A percentile compares a stretch with the other conserved stretches of the same genome.
phyloP scores from a whole-genome alignment of 2,329 filamentous ascomycete species.

The Colletotrichum eremochloae region DNA sequence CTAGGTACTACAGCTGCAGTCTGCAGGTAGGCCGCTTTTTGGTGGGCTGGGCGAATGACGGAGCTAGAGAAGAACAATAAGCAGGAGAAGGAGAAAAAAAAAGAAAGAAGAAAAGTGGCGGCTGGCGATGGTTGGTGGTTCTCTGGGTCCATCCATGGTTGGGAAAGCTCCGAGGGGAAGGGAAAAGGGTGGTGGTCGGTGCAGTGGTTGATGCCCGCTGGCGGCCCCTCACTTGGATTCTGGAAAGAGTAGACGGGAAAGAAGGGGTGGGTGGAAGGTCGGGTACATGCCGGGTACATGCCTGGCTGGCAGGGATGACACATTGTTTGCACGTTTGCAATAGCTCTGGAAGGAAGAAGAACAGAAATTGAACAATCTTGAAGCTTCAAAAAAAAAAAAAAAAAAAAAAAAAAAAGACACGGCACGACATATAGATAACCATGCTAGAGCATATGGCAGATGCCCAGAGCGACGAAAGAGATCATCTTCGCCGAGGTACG shows the following conservation, averaged over 20 bases:
- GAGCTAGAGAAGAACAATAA: neutral
- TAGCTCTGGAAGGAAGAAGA: conserved; percentile 17
- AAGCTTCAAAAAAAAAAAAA: neutral
- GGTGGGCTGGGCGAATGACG: conserved; percentile 9
- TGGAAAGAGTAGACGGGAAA: conserved; percentile 18
- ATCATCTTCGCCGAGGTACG: neutral
- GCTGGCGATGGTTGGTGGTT: conserved; percentile 20
- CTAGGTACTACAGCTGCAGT: conserved; percentile 14
- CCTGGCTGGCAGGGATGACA: conserved; percentile 24
- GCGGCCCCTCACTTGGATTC: conserved; percentile 22
- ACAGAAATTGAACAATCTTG: conserved; percentile 1
- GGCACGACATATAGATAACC: too few relatives aligned
- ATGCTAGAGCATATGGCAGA: neutral
- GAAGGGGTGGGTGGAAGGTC: conserved; percentile 19
- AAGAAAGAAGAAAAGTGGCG: conserved; percentile 1
- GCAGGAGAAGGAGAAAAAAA: neutral
- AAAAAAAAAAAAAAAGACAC: too few relatives aligned
- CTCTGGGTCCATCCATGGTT: conserved; percentile 8
- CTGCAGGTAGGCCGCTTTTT: conserved; percentile 11
- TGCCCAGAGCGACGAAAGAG: neutral
- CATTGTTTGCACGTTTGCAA: conserved; percentile 27
- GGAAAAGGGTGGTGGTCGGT: conserved; percentile 36
- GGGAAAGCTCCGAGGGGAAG: conserved; percentile 14
- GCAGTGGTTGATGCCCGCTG: conserved; percentile 21
- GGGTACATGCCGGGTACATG: conserved; percentile 10